Conservation (phyloP, 768 basidiomycete species). For the Mycena rebaudengoi region DNA sequence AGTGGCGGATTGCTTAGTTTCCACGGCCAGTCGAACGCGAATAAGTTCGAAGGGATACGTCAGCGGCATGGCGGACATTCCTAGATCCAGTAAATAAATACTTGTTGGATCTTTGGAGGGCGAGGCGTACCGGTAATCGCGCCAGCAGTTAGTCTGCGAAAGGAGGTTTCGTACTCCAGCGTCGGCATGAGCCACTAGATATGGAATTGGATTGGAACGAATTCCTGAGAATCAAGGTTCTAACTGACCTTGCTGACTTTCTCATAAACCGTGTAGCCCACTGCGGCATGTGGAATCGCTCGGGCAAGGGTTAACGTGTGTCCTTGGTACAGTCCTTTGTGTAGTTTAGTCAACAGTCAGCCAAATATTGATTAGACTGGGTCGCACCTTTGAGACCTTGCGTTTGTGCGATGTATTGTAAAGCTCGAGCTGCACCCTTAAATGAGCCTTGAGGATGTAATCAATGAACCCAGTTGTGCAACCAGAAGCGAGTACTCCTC, state of each 20-base stretch:
- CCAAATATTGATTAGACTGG: no score
- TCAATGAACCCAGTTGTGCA: conserved; percentile 31
- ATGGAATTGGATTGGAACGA: neutral
- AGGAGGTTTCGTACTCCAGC: conserved; percentile 76
- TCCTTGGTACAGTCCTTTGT: conserved; percentile 94
- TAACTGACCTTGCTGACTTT: conserved; percentile 75
- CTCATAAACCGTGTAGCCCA: conserved; percentile 98
- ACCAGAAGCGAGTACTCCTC: conserved; percentile 38
- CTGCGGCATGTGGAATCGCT: conserved; percentile 95
- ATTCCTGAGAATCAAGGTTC: neutral
- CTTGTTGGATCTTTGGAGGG: conserved; percentile 1
- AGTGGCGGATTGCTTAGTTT: conserved; percentile 53
- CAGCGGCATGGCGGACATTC: conserved; percentile 86
- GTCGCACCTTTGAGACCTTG: conserved; percentile 73
- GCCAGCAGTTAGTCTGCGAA: conserved; percentile 85
- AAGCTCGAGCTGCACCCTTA: conserved; percentile 84
- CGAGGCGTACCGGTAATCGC: conserved; percentile 77
- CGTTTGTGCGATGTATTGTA: conserved; percentile 71
- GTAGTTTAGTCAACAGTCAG: no score
- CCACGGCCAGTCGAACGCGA: conserved; percentile 94
- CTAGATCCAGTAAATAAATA: conserved; percentile 42
- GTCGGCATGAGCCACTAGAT: conserved; percentile 83
- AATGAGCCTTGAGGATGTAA: conserved; percentile 70
- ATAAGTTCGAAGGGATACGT: conserved; percentile 97
- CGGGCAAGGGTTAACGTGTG: conserved; percentile 95